Conservation (phyloP, 2,329 filamentous ascomycete species). For the Penicillium psychrosexuale region DNA sequence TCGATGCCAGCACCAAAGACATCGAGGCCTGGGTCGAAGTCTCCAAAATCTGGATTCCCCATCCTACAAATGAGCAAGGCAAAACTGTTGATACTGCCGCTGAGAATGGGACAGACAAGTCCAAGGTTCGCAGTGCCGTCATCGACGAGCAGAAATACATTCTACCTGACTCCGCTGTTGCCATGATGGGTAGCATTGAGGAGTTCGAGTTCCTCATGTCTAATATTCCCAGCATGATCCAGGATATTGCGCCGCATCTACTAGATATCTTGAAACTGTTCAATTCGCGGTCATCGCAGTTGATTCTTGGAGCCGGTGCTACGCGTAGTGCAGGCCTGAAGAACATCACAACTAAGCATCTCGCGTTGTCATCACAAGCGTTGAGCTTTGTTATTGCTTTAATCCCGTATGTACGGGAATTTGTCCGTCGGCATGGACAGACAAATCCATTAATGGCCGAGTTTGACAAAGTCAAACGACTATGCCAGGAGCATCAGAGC, state of each 20-base stretch:
- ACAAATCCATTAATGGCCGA: slow-evolving; percentile 66
- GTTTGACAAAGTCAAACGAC: slow-evolving; percentile 80
- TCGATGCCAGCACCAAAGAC: slow-evolving; percentile 58
- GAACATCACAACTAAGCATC: slow-evolving; percentile 94
- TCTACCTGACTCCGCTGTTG: slow-evolving; percentile 76
- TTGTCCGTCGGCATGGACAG: slow-evolving; percentile 70
- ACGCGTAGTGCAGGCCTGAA: slow-evolving; percentile 84
- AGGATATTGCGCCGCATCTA: slow-evolving; percentile 74
- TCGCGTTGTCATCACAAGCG: slow-evolving; percentile 86
- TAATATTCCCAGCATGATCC: slow-evolving; percentile 82
- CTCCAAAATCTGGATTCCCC: slow-evolving; percentile 51
- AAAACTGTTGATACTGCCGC: slow-evolving; percentile 35
- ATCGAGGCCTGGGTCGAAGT: slow-evolving; percentile 53
- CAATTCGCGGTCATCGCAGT: slow-evolving; percentile 92
- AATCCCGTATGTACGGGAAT: slow-evolving; percentile 87
- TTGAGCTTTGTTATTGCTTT: slow-evolving; percentile 82
- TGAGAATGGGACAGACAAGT: slow-evolving; percentile 49
- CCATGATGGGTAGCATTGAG: slow-evolving; percentile 77
- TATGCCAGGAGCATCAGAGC: slow-evolving; percentile 84
- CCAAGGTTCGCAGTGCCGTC: slow-evolving; percentile 66
- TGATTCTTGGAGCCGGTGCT: slow-evolving; percentile 92
- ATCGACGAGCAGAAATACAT: slow-evolving; percentile 85
- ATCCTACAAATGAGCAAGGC: slow-evolving; percentile 21
- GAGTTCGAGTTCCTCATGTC: slow-evolving; percentile 79
- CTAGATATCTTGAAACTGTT: slow-evolving; percentile 88